Evolutionary conservation across 805 yeast species (phyloP), one percentile per base, ranked within the genome.

Genomic region (Candida vartiovaarae): DNA sequence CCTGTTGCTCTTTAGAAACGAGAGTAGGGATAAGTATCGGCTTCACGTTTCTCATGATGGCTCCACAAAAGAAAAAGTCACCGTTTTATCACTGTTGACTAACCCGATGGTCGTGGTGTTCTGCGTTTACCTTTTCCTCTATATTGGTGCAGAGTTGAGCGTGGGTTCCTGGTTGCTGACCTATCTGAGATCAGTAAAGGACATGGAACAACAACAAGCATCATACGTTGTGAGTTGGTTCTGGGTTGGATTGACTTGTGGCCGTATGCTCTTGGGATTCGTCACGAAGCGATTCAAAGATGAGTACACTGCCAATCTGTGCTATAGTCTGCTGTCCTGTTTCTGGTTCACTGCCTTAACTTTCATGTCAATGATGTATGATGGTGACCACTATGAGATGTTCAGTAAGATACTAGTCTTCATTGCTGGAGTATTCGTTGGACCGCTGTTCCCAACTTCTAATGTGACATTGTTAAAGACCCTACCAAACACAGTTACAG

Each of bases 401-500:
- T 26, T 44, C 4, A 32, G 38, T 8, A 56, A 54, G 25, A 34
- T 48, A 1, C 20, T 54, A 5, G 48, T 53, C 45, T 42, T 80
- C 5, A 42, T 73, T 1, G 67, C 75, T 27, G 91, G 90, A 3
- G 56, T 78, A 3, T 74, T 73, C 51, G 72, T 80, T 33, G 91
- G 90, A 0, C 90, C 90, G 2, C 64, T 78, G 32, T 84, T 80
- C 61, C 89, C 95, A 1, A 80, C 90, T 6, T 76, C 84, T 0
- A 78, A 84, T 40, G 75, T 83, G 10, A 74, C 82, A 8, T 71
- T 87, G 2, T 61, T 84, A 38, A 76, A 78, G 43, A 65, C 78
- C 2, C 59, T 87, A 36, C 95, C 95, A 0, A 61, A 65, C n/a
- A 27, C 70, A 68, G 34, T 63, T 74, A 41, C 84, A 83, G 42